phyloP scores from a whole-genome alignment of 495 filamentous ascomycete genomes.

The Margaritispora aquatica region DNA sequence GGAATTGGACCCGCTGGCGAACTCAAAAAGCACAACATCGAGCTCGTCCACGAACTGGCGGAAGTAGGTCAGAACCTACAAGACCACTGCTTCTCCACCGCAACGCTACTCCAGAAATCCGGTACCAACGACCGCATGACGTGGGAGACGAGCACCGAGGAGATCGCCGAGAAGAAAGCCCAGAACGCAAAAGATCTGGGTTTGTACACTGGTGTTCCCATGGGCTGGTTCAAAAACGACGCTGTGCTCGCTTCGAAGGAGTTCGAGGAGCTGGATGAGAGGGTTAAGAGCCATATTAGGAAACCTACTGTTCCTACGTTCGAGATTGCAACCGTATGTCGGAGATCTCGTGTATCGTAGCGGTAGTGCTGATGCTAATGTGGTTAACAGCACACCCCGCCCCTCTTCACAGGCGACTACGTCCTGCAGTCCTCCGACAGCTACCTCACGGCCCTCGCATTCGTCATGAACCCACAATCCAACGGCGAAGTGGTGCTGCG shows the following conservation, averaged over 20 bases:
- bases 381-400: constrained; percentile 15
- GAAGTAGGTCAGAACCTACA: constrained; percentile 52
- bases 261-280: constrained; percentile 36
- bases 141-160: neutral
- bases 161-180: neutral
- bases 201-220: constrained; percentile 25
- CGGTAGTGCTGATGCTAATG: neutral
- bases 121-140: constrained; percentile 23
- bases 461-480: constrained; percentile 20
- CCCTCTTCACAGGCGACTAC: constrained; percentile 13
- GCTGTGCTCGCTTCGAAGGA: constrained; percentile 30
- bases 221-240: constrained; percentile 50
- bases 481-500: constrained; percentile 18
- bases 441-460: constrained; percentile 12
- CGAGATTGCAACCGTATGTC: constrained; percentile 27
- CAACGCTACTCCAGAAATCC: constrained; percentile 24
- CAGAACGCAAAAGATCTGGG: constrained; percentile 10
- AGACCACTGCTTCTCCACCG: constrained; percentile 37
- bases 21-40: constrained; percentile 46
- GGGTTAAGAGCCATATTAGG: constrained; percentile 33
- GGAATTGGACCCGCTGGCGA: constrained; percentile 53
- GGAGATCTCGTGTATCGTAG: neutral
- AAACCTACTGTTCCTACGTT: constrained; percentile 38
- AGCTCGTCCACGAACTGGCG: constrained; percentile 39
- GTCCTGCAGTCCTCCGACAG: constrained; percentile 8